Conservation (phyloP, 2,329 filamentous ascomycete genomes). For the Fusarium equiseti region DNA sequence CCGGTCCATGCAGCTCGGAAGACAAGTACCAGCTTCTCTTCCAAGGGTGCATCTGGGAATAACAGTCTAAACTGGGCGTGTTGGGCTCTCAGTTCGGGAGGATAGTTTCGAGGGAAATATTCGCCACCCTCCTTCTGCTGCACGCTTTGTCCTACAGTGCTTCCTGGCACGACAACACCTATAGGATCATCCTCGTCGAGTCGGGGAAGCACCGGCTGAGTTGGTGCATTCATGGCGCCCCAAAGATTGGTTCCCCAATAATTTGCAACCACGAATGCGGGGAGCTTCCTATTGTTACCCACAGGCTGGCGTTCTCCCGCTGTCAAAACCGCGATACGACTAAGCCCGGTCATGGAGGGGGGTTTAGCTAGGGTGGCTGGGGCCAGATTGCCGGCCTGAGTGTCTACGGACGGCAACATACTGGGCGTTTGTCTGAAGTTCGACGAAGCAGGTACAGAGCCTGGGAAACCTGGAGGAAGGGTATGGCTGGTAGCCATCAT, state of each 20-base stretch:
- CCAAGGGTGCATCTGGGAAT: slow-evolving; percentile 81
- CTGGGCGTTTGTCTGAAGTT: slow-evolving; percentile 48
- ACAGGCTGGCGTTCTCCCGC: slow-evolving; percentile 80
- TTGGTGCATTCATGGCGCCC: slow-evolving; percentile 54
- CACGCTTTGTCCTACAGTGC: slow-evolving; percentile 47
- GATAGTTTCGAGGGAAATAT: slow-evolving; percentile 81
- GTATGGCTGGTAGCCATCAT: slow-evolving; percentile 88
- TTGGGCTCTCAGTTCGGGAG: slow-evolving; percentile 83
- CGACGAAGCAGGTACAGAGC: slow-evolving; percentile 48
- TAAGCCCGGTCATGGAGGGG: slow-evolving; percentile 86
- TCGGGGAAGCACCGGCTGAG: slow-evolving; percentile 50
- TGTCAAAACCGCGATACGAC: slow-evolving; percentile 84
- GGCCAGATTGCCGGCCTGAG: slow-evolving; percentile 74
- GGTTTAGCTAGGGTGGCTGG: slow-evolving; percentile 86
- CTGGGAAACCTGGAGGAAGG: slow-evolving; percentile 72
- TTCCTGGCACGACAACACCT: slow-evolving; percentile 55
- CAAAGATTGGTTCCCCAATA: slow-evolving; percentile 92
- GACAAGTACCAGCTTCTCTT: slow-evolving; percentile 89
- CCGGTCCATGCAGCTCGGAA: slow-evolving; percentile 89
- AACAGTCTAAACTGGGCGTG: slow-evolving; percentile 93
- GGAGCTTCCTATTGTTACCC: slow-evolving; percentile 77
- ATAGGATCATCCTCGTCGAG: slow-evolving; percentile 56
- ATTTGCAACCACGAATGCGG: slow-evolving; percentile 90
- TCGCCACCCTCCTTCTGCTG: slow-evolving; percentile 57
- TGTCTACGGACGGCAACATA: slow-evolving; percentile 58